These are phyloP conservation scores for Blastobotrys capitulatus DNA, from an alignment of 1,139 yeast species.

Conservation along the genomic window DNA sequence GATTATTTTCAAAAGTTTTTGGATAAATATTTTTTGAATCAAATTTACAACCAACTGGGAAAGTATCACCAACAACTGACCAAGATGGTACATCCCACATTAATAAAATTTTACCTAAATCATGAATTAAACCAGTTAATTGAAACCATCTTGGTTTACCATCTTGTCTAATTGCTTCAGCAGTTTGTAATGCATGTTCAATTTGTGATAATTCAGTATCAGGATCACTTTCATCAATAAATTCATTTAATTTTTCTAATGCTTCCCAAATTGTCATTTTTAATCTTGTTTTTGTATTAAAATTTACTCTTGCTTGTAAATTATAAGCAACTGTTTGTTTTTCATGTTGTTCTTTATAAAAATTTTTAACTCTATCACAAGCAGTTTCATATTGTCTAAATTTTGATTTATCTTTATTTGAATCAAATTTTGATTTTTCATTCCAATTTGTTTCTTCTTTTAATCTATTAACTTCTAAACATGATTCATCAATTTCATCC, in stretches of 20 bases:
- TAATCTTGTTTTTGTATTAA: conserved; percentile 60
- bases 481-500: conserved; percentile 26
- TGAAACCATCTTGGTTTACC: conserved; percentile 74
- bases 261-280: conserved; percentile 73
- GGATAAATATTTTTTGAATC: conserved; percentile 54
- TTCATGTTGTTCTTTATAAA: conserved; percentile 63
- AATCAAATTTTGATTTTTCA: conserved; percentile 19
- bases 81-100: conserved; percentile 69
- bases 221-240: conserved; percentile 68
- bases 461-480: conserved; percentile 37
- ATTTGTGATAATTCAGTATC: conserved; percentile 71
- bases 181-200: conserved; percentile 72
- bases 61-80: conserved; percentile 82
- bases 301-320: conserved; percentile 63
- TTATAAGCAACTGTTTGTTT: conserved; percentile 71
- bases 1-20: conserved; percentile 56
- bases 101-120: conserved; percentile 61
- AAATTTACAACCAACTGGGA: conserved; percentile 67
- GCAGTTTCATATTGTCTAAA: conserved; percentile 68
- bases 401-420: conserved; percentile 29
- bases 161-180: conserved; percentile 65
- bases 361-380: conserved; percentile 60
- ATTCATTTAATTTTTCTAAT: conserved; percentile 51
- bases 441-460: conserved; percentile 24
- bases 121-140: conserved; percentile 66